Conservation (phyloP, 306 rosid species). For the Begonia peltatifolia region DNA sequence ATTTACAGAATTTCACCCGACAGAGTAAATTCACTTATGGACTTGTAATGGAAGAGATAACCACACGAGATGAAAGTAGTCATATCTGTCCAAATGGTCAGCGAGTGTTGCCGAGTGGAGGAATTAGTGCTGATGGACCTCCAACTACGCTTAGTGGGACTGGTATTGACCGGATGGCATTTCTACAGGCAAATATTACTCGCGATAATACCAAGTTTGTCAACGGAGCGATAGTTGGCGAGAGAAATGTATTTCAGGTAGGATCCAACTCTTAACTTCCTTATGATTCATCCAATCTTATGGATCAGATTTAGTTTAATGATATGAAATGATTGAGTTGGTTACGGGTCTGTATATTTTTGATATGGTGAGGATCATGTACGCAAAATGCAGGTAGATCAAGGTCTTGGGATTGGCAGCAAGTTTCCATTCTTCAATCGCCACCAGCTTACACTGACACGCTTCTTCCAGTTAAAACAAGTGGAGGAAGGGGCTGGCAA, state of each 20-base stretch:
- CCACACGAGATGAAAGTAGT: constrained; percentile 84
- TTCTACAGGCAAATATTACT: constrained; percentile 80
- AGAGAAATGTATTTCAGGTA: constrained; percentile 87
- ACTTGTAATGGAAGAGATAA: constrained; percentile 88
- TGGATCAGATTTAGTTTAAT: no score
- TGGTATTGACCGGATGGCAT: constrained; percentile 83
- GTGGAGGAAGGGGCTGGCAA: constrained; percentile 96
- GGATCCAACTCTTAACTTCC: neutral
- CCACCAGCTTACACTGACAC: constrained; percentile 83
- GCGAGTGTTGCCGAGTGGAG: constrained; percentile 76
- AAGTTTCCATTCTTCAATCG: constrained; percentile 91
- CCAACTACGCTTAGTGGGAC: constrained; percentile 97
- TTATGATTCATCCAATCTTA: neutral
- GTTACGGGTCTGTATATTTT: neutral
- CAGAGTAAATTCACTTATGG: constrained; percentile 99
- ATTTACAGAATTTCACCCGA: constrained; percentile 63
- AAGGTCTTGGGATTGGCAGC: constrained; percentile 90
- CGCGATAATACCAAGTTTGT: constrained; percentile 91
- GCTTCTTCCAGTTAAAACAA: constrained; percentile 48
- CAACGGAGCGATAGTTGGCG: constrained; percentile 78
- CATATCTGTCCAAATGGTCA: constrained; percentile 65
- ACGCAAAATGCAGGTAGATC: constrained; percentile 60
- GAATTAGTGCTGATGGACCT: constrained; percentile 86
- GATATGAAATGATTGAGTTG: neutral
- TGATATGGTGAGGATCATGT: constrained; percentile 9